These are phyloP conservation scores for Pichia gijzeniarum DNA, from an alignment of 805 yeast genomes.

Conservation along the genomic window DNA sequence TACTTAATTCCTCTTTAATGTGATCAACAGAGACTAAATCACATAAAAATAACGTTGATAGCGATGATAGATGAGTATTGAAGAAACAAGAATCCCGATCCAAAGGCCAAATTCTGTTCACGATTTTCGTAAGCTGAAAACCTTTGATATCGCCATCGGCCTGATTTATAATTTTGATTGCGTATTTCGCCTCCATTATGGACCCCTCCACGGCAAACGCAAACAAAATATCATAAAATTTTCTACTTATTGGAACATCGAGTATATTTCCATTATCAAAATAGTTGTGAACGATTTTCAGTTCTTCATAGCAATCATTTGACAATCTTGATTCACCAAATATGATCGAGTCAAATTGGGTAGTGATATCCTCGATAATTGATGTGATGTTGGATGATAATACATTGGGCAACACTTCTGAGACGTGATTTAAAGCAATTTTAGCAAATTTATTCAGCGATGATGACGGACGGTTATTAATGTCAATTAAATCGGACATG, in stretches of 20 bases:
- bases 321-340: not conserved
- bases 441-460: constrained; percentile 36
- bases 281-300: constrained; percentile 58
- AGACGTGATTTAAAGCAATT: constrained; percentile 51
- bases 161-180: constrained; percentile 52
- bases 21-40: constrained; percentile 43
- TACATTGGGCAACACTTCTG: constrained; percentile 54
- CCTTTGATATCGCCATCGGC: constrained; percentile 34
- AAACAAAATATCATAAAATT: constrained; percentile 36
- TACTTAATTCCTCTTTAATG: constrained; percentile 51
- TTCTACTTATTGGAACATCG: constrained; percentile 36
- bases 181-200: constrained; percentile 57
- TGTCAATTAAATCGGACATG: constrained; percentile 45
- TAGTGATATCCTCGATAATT: constrained; percentile 30
- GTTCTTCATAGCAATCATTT: constrained; percentile 30
- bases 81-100: constrained; percentile 33
- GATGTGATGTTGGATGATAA: constrained; percentile 53
- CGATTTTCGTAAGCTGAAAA: constrained; percentile 33
- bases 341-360: not conserved
- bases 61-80: constrained; percentile 49
- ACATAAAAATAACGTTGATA: constrained; percentile 51
- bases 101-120: constrained; percentile 45
- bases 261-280: constrained; percentile 25
- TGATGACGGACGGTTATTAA: constrained; percentile 32
- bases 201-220: constrained; percentile 45